These are phyloP conservation scores for Fusarium sp. DNA, from an alignment of 2,329 filamentous ascomycete species.

Conservation along the genomic window DNA sequence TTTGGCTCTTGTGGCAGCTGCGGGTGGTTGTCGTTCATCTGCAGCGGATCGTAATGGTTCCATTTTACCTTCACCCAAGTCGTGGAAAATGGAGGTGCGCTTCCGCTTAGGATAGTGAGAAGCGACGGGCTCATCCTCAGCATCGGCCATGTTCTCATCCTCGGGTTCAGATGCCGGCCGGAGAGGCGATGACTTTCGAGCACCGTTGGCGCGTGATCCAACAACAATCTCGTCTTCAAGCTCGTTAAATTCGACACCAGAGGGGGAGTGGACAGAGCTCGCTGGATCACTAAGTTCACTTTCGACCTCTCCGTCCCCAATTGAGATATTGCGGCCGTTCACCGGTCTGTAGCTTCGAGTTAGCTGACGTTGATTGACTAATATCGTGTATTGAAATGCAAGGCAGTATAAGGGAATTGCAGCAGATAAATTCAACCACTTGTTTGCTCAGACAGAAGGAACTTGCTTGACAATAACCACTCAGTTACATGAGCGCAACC, in stretches of 20 bases:
- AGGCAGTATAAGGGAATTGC: neutral
- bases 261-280: slow-evolving; percentile 56
- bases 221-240: slow-evolving; percentile 70
- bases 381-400: neutral
- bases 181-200: slow-evolving; percentile 55
- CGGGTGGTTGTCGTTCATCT: slow-evolving; percentile 49
- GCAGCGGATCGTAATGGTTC: slow-evolving; percentile 55
- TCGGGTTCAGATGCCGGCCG: slow-evolving; percentile 55
- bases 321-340: slow-evolving; percentile 50
- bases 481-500: neutral
- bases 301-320: slow-evolving; percentile 58
- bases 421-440: neutral
- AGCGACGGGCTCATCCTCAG: slow-evolving; percentile 55
- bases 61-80: slow-evolving; percentile 65
- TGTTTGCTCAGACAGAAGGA: neutral
- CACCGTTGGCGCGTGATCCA: slow-evolving; percentile 59
- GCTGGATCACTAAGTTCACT: slow-evolving; percentile 62
- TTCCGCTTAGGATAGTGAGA: slow-evolving; percentile 70
- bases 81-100: slow-evolving; percentile 64
- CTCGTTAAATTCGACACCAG: slow-evolving; percentile 56
- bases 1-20: slow-evolving; percentile 47
- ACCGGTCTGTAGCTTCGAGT: slow-evolving; percentile 46
- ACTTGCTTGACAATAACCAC: neutral
- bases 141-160: slow-evolving; percentile 62
- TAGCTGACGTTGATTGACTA: slow-evolving; percentile 36